phyloP scores from a whole-genome alignment of 495 filamentous ascomycete species.

The Penicillium coffeae region DNA sequence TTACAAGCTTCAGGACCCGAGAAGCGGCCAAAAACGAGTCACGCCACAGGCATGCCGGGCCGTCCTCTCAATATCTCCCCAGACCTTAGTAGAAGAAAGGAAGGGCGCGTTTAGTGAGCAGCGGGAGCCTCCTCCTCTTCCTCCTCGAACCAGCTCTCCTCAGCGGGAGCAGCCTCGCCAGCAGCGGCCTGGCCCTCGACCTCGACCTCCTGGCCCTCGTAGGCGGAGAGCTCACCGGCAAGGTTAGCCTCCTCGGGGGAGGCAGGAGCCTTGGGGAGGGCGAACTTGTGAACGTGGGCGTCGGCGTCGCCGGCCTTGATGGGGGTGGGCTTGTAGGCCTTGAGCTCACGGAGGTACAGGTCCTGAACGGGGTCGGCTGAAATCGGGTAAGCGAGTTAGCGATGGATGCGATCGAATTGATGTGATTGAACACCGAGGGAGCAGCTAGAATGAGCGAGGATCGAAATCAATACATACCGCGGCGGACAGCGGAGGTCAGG shows the following conservation, averaged over 20 bases:
- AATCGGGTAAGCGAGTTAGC: constrained; percentile 16
- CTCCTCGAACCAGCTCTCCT: constrained; percentile 73
- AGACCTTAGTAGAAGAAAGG: constrained; percentile 28
- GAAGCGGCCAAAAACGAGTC: constrained; percentile 26
- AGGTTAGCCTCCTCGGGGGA: constrained; percentile 92
- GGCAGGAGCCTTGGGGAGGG: constrained; percentile 67
- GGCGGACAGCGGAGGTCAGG: constrained; percentile 52
- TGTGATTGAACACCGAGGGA: neutral
- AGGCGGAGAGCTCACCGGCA: constrained; percentile 82
- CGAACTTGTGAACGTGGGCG: constrained; percentile 88
- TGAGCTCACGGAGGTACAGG: constrained; percentile 92
- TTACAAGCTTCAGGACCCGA: constrained; percentile 42
- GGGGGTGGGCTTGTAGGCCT: constrained; percentile 80
- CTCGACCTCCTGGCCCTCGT: constrained; percentile 89
- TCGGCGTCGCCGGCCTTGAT: constrained; percentile 83
- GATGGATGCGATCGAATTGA: neutral
- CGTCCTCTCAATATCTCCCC: constrained; percentile 28
- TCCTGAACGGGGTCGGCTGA: constrained; percentile 94
- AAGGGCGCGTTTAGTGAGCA: constrained; percentile 41
- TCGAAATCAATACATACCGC: constrained; percentile 28
- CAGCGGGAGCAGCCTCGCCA: constrained; percentile 54
- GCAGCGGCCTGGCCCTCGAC: constrained; percentile 74
- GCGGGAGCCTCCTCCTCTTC: constrained; percentile 52
- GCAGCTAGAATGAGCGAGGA: neutral
- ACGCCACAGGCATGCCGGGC: constrained; percentile 21